phyloP scores from a whole-genome alignment of 768 basidiomycete genomes.

The Tubosaeta sp. region DNA sequence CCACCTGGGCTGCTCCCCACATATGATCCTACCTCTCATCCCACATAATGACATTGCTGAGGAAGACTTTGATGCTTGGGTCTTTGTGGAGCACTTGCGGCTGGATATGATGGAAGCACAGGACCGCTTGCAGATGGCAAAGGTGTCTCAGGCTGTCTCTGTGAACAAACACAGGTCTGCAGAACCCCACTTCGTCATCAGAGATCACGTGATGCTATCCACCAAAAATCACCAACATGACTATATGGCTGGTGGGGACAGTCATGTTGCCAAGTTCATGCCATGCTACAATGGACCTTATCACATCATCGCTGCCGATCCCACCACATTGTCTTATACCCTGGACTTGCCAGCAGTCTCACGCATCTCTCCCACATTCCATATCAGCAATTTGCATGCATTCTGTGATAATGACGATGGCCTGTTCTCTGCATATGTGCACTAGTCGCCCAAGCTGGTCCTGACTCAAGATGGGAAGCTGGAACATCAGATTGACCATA shows the following conservation, averaged over 20 bases:
- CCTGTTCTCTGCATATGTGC: background rate
- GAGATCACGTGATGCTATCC: background rate
- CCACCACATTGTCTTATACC: background rate
- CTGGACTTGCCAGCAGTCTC: background rate
- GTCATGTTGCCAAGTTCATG: background rate
- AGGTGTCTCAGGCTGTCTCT: background rate
- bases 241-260: background rate
- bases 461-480: too few species aligned
- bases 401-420: background rate
- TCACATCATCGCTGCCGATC: too few species aligned
- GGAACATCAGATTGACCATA: too few species aligned
- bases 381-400: background rate
- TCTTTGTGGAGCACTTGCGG: background rate
- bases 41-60: background rate
- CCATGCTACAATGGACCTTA: background rate
- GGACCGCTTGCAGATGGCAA: background rate
- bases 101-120: background rate
- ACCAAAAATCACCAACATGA: background rate
- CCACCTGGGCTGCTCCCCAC: background rate
- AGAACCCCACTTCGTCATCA: background rate
- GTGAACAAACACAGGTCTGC: background rate
- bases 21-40: background rate
- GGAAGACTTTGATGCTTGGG: background rate
- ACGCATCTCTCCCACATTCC: background rate
- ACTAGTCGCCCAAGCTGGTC: too few species aligned